phyloP scores from a whole-genome alignment of 2,329 filamentous ascomycete species.

The Pseudopyrenochaeta lycopersici region DNA sequence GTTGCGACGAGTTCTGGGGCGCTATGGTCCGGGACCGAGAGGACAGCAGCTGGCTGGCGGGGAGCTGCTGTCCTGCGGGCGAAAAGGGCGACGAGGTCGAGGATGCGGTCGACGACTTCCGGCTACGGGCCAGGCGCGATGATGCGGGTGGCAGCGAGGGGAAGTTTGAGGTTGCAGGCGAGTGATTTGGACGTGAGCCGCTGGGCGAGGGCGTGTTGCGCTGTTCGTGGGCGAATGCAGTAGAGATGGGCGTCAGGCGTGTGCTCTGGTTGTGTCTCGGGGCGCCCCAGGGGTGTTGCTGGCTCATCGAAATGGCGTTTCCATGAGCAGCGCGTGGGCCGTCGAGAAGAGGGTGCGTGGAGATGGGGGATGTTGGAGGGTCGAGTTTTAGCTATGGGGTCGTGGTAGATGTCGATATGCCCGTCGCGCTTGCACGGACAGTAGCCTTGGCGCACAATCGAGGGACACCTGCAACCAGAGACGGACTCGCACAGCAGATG shows the following conservation, averaged over 20 bases:
- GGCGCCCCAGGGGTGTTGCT: slow-evolving; percentile 67
- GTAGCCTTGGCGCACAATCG: slow-evolving; percentile 4
- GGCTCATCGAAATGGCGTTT: slow-evolving; percentile 56
- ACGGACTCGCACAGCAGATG: too few relatives aligned
- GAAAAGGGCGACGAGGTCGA: slow-evolving; percentile 65
- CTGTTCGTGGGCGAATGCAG: slow-evolving; percentile 55
- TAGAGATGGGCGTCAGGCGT: slow-evolving; percentile 67
- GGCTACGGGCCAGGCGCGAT: slow-evolving; percentile 60
- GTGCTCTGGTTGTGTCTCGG: slow-evolving; percentile 63
- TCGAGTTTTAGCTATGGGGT: slow-evolving; percentile 26
- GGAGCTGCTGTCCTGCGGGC: slow-evolving; percentile 64
- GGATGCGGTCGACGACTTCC: slow-evolving; percentile 63
- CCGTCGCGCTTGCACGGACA: slow-evolving; percentile 7
- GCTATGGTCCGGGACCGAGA: slow-evolving; percentile 66
- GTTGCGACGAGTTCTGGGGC: slow-evolving; percentile 62
- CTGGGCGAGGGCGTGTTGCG: slow-evolving; percentile 58
- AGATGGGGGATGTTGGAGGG: slow-evolving; percentile 25
- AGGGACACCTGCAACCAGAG: slow-evolving; percentile 3
- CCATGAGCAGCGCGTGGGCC: slow-evolving; percentile 51
- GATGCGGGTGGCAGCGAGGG: slow-evolving; percentile 61
- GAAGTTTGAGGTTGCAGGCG: slow-evolving; percentile 62
- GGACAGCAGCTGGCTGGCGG: slow-evolving; percentile 62
- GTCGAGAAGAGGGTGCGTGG: slow-evolving; percentile 26
- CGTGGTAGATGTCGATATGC: slow-evolving; percentile 24
- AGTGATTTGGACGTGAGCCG: slow-evolving; percentile 60